Conservation (phyloP, 441 rosid genomes). For the Geranium incanum region DNA sequence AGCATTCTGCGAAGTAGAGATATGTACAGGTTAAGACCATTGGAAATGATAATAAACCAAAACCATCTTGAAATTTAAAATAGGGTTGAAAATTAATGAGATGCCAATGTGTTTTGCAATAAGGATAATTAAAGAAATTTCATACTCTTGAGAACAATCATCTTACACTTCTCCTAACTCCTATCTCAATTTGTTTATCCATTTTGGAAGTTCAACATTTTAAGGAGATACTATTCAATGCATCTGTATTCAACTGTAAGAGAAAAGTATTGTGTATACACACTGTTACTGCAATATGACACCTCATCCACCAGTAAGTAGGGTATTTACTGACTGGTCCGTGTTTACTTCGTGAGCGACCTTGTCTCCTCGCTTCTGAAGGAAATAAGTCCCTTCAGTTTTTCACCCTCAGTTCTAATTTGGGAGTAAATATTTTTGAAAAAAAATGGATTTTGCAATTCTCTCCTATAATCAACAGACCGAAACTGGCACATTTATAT, state of each 20-base stretch:
- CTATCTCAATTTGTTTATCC: neutral
- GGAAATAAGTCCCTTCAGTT: neutral
- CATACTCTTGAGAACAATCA: neutral
- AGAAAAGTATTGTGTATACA: neutral
- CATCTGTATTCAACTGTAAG: neutral
- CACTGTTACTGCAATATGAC: neutral
- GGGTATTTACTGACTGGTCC: neutral
- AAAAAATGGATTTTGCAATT: too few species aligned
- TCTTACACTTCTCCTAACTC: neutral
- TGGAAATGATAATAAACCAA: neutral
- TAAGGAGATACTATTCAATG: neutral
- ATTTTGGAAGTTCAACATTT: neutral
- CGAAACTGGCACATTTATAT: too few species aligned
- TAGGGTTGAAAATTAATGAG: neutral
- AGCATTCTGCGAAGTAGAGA: constrained; percentile 64
- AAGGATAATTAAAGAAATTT: neutral
- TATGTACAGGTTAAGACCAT: constrained; percentile 16
- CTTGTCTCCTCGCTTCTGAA: neutral
- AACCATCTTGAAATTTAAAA: neutral
- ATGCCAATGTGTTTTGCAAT: neutral
- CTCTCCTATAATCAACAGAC: too few species aligned
- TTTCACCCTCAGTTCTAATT: neutral
- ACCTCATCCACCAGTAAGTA: neutral
- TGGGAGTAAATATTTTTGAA: too few species aligned
- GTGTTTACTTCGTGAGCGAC: neutral